A percentile compares a stretch with the other conserved stretches of the same genome.
phyloP scores from a whole-genome alignment of 371 early-diverging fungal genomes.

The Mortierella sp. region DNA sequence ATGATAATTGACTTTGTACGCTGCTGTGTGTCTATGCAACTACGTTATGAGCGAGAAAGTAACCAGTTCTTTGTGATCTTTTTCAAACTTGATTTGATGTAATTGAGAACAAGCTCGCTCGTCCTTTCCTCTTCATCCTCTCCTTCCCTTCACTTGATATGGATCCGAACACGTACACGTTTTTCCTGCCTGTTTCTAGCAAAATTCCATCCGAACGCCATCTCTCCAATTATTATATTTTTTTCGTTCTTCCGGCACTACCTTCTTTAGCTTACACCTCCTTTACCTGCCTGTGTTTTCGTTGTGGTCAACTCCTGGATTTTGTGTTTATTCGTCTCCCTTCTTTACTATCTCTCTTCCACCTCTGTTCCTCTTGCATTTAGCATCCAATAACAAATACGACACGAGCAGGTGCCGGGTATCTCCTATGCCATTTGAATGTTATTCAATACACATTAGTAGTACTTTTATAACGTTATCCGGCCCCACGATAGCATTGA shows the following conservation, averaged over 20 bases:
- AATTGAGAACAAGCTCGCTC: too few species aligned
- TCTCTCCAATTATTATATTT: not conserved
- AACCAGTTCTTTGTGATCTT: not conserved
- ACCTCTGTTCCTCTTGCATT: not conserved
- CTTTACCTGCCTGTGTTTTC: not conserved
- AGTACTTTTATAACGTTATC: too few species aligned
- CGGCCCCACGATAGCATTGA: too few species aligned
- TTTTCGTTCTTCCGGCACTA: slow-evolving; percentile 4
- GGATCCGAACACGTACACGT: too few species aligned
- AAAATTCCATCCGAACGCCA: not conserved
- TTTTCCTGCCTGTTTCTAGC: too few species aligned
- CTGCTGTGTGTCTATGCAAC: not conserved
- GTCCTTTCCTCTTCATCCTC: not conserved
- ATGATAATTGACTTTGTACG: not conserved
- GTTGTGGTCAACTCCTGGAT: not conserved
- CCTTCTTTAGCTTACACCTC: slow-evolving; percentile 2
- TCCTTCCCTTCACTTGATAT: not conserved
- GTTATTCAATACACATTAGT: too few species aligned
- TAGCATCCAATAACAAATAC: not conserved
- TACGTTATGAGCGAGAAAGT: not conserved
- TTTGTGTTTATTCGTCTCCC: not conserved
- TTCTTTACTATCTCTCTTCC: not conserved
- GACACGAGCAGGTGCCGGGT: too few species aligned
- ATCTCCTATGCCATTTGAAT: too few species aligned
- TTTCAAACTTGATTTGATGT: too few species aligned